These are phyloP conservation scores for Zygosaccharomyces gambellarensis DNA, from an alignment of 805 yeast genomes.

Conservation along the genomic window DNA sequence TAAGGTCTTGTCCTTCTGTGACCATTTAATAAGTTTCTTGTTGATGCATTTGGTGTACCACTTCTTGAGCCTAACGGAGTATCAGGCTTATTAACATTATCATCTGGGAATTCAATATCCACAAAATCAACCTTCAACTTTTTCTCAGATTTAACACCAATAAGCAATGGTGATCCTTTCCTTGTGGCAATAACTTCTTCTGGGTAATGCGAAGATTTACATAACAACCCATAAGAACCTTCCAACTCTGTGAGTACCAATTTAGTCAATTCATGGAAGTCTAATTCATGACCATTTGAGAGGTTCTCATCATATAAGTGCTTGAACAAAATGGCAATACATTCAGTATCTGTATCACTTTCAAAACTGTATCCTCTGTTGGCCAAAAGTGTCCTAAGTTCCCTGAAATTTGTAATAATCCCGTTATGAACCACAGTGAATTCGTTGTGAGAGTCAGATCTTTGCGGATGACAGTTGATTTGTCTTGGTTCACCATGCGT, in stretches of 20 bases:
- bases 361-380: conserved; percentile 80
- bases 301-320: conserved; percentile 77
- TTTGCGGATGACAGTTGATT: conserved; percentile 91
- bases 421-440: conserved; percentile 96
- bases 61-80: conserved; percentile 21
- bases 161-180: conserved; percentile 94
- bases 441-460: conserved; percentile 77
- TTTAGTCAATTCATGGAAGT: conserved; percentile 88
- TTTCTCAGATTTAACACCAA: conserved; percentile 95
- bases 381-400: conserved; percentile 72
- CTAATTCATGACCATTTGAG: conserved; percentile 70
- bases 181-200: conserved; percentile 95
- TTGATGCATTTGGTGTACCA: conserved; percentile 7
- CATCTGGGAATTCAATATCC: conserved; percentile 93
- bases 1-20: conserved; percentile 12
- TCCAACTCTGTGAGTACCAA: conserved; percentile 88
- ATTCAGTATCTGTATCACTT: conserved; percentile 95
- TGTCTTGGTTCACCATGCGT: conserved; percentile 94
- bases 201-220: conserved; percentile 88
- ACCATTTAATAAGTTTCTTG: conserved; percentile 6
- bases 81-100: conserved; percentile 36
- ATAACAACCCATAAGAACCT: conserved; percentile 95
- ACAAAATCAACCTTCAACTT: conserved; percentile 96
- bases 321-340: conserved; percentile 92
- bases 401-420: conserved; percentile 93